Evolutionary conservation across 1,284 basidiomycete genomes (phyloP), one percentile per base, ranked within the genome.

Genomic region (Cutaneotrichosporon sp.): DNA sequence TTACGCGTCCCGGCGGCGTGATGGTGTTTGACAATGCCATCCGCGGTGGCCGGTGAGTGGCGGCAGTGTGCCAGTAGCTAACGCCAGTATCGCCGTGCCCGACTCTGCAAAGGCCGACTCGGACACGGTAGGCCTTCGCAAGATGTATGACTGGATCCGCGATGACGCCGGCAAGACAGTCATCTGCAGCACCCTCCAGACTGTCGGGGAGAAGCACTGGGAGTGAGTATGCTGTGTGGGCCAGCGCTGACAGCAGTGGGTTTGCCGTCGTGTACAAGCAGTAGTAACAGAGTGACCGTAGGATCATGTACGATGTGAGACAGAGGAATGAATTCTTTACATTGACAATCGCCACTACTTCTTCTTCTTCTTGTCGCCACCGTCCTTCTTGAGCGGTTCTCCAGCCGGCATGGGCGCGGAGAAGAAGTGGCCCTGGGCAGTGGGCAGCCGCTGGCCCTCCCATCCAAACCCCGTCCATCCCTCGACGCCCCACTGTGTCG

Each of bases 81-180:
- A 44, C 38, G 1, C 5, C 38, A 59, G 57, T 15, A 41, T 58
- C 18, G 54, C 51, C 4, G 43, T 57, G 2, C 52, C 56, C 9
- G 61, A 62, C 21, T 42, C 52, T 18, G 54, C 61, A 14, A 56
- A 66, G n/a, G 55, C 54, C 8, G 38, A 49, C 18, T 42, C 56
- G 14, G 59, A 69, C 23, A 62, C 64, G 9, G 30, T 23, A 0
- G 72, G 69, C 12, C 42, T 72, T 40, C 56, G 69, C 34, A 66
- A 61, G 57, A 47, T 73, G 43, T 70, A 67, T 46, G 68, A 73
- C 30, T 73, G 70, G 70, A 58, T 70, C 39, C 52, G 72, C 52
- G 23, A 60, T 46, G 72, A 73, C 58, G 36, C 35, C 12, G 72
- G 72, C 14, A 67, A 64, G 58, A 68, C 66, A 18, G 69, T 73